Percentiles rank a stretch among this genome's conserved stretches.
Conservation (phyloP, 441 rosid genomes). For the Rhodomyrtus psidioides region DNA sequence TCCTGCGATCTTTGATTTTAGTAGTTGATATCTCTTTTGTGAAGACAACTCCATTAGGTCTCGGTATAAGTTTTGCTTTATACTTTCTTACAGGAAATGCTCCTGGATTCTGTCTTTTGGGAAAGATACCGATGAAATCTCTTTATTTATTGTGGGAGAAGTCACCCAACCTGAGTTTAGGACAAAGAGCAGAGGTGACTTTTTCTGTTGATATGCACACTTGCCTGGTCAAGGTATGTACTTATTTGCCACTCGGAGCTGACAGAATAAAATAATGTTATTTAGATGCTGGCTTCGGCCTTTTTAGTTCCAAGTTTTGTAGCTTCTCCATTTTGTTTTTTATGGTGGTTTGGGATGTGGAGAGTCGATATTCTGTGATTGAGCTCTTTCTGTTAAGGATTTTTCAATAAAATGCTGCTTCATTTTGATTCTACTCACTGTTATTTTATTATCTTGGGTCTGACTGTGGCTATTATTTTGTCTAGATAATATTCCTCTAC, state of each 20-base stretch:
- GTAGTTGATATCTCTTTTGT: not conserved
- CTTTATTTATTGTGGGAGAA: conserved; percentile 67
- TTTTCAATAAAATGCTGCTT: not conserved
- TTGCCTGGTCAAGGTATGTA: conserved; percentile 73
- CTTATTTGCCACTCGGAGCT: not conserved
- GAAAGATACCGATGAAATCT: conserved; percentile 68
- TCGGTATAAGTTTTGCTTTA: not conserved
- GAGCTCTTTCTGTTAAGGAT: not conserved
- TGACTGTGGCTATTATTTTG: not conserved
- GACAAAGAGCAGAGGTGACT: conserved; percentile 69
- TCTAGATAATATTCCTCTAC: not conserved
- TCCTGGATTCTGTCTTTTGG: conserved; percentile 80
- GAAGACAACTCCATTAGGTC: not conserved
- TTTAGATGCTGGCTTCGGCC: not conserved
- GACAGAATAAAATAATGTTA: not conserved
- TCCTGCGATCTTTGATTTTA: not conserved
- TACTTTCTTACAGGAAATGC: conserved; percentile 48
- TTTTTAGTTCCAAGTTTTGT: not conserved
- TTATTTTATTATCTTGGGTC: not conserved
- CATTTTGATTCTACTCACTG: not conserved
- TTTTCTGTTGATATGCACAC: conserved; percentile 65
- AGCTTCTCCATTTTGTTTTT: not conserved
- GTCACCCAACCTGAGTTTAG: conserved; percentile 77
- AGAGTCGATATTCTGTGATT: not conserved
- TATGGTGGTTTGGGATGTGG: not conserved